Percentiles rank a stretch among this genome's conserved stretches.
phyloP scores from a whole-genome alignment of 441 rosid genomes.

The Viola pubescens region DNA sequence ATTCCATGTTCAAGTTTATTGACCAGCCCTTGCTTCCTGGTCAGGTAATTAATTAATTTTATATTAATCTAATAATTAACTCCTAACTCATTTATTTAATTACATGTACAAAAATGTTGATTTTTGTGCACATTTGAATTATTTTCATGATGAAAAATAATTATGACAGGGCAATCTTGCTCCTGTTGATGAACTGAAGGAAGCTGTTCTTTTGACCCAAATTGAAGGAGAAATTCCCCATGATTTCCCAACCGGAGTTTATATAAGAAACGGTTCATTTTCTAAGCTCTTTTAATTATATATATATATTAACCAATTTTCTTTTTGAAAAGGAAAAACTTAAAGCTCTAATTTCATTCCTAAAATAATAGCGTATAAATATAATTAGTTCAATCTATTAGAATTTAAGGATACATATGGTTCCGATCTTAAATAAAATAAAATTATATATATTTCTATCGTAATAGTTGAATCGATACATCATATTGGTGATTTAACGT shows the following conservation, averaged over 20 bases:
- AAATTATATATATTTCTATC: too few relatives aligned
- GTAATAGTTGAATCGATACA: too few relatives aligned
- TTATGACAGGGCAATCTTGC: conserved; percentile 23
- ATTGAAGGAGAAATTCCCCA: conserved; percentile 23
- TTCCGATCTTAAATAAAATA: too few relatives aligned
- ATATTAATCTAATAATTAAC: background rate
- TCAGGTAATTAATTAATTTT: conserved; percentile 21
- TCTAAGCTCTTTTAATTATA: too few relatives aligned
- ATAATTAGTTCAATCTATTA: too few relatives aligned
- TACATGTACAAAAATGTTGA: background rate
- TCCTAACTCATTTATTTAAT: background rate
- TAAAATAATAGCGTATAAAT: too few relatives aligned
- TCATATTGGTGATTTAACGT: too few relatives aligned
- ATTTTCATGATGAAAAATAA: background rate
- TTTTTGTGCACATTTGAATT: background rate
- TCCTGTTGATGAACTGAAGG: conserved; percentile 22
- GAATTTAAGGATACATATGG: too few relatives aligned
- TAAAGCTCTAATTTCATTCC: too few relatives aligned
- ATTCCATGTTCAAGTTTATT: conserved; percentile 28
- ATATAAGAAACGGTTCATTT: conserved; percentile 26
- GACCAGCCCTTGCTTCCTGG: conserved; percentile 30
- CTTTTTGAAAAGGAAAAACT: too few relatives aligned
- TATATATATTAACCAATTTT: too few relatives aligned
- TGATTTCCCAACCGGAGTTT: conserved; percentile 25
- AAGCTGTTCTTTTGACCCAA: conserved; percentile 14